phyloP scores from a whole-genome alignment of 2,329 filamentous ascomycete species.

The Trichophyton schoenleinii region DNA sequence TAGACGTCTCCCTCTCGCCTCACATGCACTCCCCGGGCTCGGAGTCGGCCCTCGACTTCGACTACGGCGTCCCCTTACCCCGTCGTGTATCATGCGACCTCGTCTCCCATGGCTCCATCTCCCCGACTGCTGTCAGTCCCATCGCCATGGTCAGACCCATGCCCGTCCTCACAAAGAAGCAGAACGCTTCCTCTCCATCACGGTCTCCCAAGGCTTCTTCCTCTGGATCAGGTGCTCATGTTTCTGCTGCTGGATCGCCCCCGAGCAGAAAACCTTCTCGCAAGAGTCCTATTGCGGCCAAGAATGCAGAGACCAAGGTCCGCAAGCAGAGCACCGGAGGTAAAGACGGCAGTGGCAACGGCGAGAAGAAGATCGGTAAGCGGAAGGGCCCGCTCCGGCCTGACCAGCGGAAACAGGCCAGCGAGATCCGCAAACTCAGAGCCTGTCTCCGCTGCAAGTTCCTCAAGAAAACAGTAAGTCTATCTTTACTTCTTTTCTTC shows the following conservation, averaged over 20 bases:
- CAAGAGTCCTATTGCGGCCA: conserved; percentile 65
- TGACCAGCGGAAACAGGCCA: conserved; percentile 90
- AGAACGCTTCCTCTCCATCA: conserved; percentile 38
- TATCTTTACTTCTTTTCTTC: neutral
- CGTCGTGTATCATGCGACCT: conserved; percentile 32
- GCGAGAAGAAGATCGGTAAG: conserved; percentile 84
- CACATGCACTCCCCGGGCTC: conserved; percentile 75
- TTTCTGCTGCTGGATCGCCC: conserved; percentile 46
- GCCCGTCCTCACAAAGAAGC: conserved; percentile 36
- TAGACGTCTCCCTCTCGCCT: conserved; percentile 66
- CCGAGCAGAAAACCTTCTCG: conserved; percentile 53
- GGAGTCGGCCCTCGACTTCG: conserved; percentile 55
- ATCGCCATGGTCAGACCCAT: conserved; percentile 56
- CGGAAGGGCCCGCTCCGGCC: conserved; percentile 80
- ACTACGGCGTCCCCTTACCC: conserved; percentile 25
- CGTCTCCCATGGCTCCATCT: conserved; percentile 32
- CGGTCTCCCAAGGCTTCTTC: conserved; percentile 48
- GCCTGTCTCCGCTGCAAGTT: conserved; percentile 96
- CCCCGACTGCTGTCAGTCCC: conserved; percentile 48
- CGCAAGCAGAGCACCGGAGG: conserved; percentile 59
- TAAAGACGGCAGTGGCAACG: conserved; percentile 51
- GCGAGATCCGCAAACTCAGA: conserved; percentile 88
- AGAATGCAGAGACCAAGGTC: conserved; percentile 72
- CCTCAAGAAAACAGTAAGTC: conserved; percentile 72
- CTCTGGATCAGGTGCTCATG: neutral